phyloP scores from a whole-genome alignment of 1,284 basidiomycete species.

The Sporisorium exsertum region DNA sequence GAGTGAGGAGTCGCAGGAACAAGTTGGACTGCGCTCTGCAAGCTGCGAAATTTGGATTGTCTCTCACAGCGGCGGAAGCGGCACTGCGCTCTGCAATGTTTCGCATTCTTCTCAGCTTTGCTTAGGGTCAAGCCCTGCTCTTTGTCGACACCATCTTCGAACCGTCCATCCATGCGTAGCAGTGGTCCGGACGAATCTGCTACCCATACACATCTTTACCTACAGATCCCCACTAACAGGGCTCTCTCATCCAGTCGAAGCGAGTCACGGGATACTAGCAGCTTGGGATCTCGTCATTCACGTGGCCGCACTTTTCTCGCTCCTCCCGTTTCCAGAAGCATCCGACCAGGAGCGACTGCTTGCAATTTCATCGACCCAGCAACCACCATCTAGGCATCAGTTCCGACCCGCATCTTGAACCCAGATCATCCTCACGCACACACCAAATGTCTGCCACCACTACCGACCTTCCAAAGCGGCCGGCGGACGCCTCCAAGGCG shows the following conservation, averaged over 20 bases:
- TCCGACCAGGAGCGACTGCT: neutral
- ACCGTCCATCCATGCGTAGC: neutral
- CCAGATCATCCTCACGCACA: neutral
- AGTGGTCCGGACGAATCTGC: neutral
- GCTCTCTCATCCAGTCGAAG: neutral
- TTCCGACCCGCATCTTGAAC: neutral
- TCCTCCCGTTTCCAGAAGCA: neutral
- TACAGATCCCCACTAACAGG: neutral
- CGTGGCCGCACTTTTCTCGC: neutral
- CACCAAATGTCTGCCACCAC: conserved; percentile 32
- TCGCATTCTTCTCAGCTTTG: conserved; percentile 20
- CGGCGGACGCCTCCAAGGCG: conserved; percentile 57
- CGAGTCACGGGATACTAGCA: neutral
- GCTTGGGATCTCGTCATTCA: neutral
- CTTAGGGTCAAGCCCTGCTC: too few species aligned
- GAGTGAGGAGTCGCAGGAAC: neutral
- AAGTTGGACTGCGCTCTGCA: neutral
- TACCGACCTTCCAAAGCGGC: conserved; percentile 49
- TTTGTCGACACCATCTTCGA: neutral
- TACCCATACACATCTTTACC: neutral
- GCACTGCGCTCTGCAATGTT: neutral
- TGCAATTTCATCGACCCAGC: neutral
- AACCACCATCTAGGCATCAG: neutral
- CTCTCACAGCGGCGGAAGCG: neutral
- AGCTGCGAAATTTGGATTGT: neutral